Percentiles rank a stretch among this genome's conserved stretches.
Conservation (phyloP, 2,329 filamentous ascomycete genomes). For the Colletotrichum phormii region DNA sequence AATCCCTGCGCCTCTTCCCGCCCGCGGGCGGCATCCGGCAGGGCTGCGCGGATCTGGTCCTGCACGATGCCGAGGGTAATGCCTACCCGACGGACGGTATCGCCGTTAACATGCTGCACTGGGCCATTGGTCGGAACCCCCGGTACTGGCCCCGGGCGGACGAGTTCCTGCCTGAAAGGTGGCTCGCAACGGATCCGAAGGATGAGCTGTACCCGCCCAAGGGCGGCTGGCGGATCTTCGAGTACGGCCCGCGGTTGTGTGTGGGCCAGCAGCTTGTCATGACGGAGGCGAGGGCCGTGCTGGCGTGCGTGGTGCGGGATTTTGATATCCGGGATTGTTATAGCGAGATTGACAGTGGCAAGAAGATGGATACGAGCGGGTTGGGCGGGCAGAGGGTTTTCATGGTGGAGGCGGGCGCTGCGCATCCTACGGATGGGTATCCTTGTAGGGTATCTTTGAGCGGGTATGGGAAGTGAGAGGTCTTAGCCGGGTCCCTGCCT, state of each 20-base stretch:
- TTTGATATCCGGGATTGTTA: slow-evolving; percentile 51
- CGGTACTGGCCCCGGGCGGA: slow-evolving; percentile 55
- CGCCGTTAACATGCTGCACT: slow-evolving; percentile 54
- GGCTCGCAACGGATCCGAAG: slow-evolving; percentile 42
- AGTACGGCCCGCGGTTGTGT: slow-evolving; percentile 63
- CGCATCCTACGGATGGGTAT: slow-evolving; percentile 33
- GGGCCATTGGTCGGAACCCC: slow-evolving; percentile 52
- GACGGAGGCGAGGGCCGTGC: slow-evolving; percentile 57
- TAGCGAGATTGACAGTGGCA: slow-evolving; percentile 28
- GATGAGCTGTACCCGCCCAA: slow-evolving; percentile 35
- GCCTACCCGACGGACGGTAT: slow-evolving; percentile 58
- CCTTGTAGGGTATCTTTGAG: slow-evolving; percentile 28
- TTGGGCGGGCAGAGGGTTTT: slow-evolving; percentile 28
- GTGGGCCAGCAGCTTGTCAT: slow-evolving; percentile 55
- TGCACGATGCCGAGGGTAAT: slow-evolving; percentile 55
- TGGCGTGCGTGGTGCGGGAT: slow-evolving; percentile 58
- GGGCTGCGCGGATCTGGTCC: slow-evolving; percentile 50
- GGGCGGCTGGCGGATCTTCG: slow-evolving; percentile 64
- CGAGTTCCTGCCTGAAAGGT: slow-evolving; percentile 63
- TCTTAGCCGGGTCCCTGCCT: not conserved
- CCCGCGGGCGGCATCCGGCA: slow-evolving; percentile 58
- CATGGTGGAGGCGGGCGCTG: slow-evolving; percentile 34
- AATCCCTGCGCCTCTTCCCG: slow-evolving; percentile 65
- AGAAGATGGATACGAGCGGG: slow-evolving; percentile 23
- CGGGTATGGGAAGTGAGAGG: not conserved